Evolutionary conservation across 23 red algal genomes (phyloP).

Genomic region (Gracilaria domingensis): DNA sequence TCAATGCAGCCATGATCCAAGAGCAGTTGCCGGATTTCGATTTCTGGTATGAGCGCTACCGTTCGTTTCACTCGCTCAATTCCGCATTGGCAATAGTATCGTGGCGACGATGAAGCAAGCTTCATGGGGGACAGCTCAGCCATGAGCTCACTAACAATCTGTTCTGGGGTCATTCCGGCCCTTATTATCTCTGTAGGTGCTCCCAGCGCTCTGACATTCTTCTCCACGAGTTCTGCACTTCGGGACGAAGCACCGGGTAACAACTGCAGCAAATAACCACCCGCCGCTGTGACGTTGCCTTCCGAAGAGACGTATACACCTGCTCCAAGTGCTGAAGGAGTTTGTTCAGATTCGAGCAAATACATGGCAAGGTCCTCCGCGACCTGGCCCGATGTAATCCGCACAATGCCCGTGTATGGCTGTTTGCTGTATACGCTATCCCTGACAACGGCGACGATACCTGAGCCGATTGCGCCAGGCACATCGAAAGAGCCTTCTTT

Average conservation of each 20-base stretch:
- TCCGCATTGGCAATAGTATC: constrained; percentile 79
- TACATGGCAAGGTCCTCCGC: constrained; percentile 92
- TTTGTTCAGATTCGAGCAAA: constrained; percentile 88
- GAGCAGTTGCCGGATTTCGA: constrained; percentile 67
- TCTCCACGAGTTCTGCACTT: constrained; percentile 63
- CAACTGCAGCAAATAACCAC: constrained; percentile 89
- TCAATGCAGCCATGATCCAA: constrained; percentile 70
- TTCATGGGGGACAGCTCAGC: constrained; percentile 62
- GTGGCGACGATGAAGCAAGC: constrained; percentile 57
- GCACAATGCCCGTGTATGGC: constrained; percentile 86
- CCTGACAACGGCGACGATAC: constrained; percentile 87
- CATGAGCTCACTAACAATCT: constrained; percentile 78
- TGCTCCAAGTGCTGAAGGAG: constrained; percentile 83
- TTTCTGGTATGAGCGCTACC: constrained; percentile 72
- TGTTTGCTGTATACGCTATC: constrained; percentile 70
- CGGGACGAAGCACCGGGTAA: constrained; percentile 79
- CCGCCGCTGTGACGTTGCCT: constrained; percentile 84
- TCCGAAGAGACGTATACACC: constrained; percentile 77
- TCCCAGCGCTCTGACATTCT: constrained; percentile 69
- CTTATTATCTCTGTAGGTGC: constrained; percentile 84
- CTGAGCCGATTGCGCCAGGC: constrained; percentile 79
- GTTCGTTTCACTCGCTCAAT: constrained; percentile 86
- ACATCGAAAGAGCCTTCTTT: constrained; percentile 86
- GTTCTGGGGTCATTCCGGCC: constrained; percentile 51
- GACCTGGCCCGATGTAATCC: constrained; percentile 88